Evolutionary conservation across 345 rosid species (phyloP), one percentile per base, ranked within the genome.

Genomic region (Mercurialis annua): DNA sequence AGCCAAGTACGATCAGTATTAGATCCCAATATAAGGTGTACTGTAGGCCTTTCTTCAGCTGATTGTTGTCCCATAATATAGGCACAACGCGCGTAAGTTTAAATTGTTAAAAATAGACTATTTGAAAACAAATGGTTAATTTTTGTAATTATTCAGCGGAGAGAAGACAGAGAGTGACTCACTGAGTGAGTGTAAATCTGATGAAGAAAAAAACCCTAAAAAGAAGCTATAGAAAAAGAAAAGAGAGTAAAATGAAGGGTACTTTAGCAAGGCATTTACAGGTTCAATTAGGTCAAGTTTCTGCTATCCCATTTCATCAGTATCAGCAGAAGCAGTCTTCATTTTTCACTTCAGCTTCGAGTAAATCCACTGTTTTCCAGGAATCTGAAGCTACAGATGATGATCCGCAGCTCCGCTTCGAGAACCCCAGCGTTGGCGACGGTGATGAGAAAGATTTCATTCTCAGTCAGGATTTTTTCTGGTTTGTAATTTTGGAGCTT

Each of bases 401-500:
- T 59, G 69, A 76, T 42, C 63, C 48, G 38, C 71, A 38, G 57
- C 62, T 66, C 80, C 53, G 60, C 1, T 26, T 14, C 8, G 53
- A 69, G 65, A 51, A 65, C 21, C 60, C 77, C 33, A 30, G 54
- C 21, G 43, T 29, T n/a, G 67, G 44, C 40, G 91, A 76, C n/a
- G 70, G 64, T n/a, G 81, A 83, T 21, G 93, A 86, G 27, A 81
- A 75, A 61, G 90, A 89, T 53, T 86, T 79, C 76, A 91, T 94
- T 52, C 99, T 94, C 71, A 94, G 96, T 30, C 98, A 94, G 80
- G 99, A 89, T 48, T 89, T 94, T 77, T 94, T 94, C 80, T 94
- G 99, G 99, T 94, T 79, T 36, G 54, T 42, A 5, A 26, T 27
- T 47, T 46, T 64, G n/a, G n/a, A n/a, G n/a, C n/a, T n/a, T n/a